These are phyloP conservation scores for Amphicarpaea edgeworthii DNA, from an alignment of 306 rosid species.

Conservation along the genomic window DNA sequence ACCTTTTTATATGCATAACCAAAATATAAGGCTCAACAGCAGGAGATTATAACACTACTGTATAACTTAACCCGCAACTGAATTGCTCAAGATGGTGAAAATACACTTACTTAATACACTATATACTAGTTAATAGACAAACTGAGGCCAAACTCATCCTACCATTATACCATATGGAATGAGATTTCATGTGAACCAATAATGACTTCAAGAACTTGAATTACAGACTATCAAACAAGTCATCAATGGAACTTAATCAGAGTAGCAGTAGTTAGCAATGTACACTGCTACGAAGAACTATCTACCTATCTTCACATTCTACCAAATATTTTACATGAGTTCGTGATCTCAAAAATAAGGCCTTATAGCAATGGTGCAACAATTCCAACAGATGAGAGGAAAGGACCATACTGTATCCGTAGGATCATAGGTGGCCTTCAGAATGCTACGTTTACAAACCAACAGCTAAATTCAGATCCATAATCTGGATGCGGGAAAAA, in stretches of 20 bases:
- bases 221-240: constrained; percentile 55
- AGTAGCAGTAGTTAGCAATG: constrained; percentile 71
- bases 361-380: constrained; percentile 24
- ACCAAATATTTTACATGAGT: constrained; percentile 69
- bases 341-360: constrained; percentile 42
- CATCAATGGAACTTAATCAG: constrained; percentile 49
- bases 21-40: constrained; percentile 12
- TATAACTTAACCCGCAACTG: background rate
- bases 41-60: background rate
- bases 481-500: constrained; percentile 30
- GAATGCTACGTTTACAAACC: constrained; percentile 40
- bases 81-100: constrained; percentile 20
- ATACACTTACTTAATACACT: constrained; percentile 17
- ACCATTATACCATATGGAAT: constrained; percentile 33
- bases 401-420: constrained; percentile 39
- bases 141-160: constrained; percentile 37
- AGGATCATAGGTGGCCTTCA: constrained; percentile 45
- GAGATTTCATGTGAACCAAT: constrained; percentile 48
- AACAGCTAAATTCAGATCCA: constrained; percentile 30
- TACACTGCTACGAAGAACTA: constrained; percentile 65
- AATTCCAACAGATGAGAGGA: constrained; percentile 36
- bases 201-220: constrained; percentile 54
- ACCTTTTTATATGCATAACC: background rate
- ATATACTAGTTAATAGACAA: constrained; percentile 24
- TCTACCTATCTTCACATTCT: constrained; percentile 62